Conservation (phyloP, 23 red algal species). For the Gracilaria gracilis region DNA sequence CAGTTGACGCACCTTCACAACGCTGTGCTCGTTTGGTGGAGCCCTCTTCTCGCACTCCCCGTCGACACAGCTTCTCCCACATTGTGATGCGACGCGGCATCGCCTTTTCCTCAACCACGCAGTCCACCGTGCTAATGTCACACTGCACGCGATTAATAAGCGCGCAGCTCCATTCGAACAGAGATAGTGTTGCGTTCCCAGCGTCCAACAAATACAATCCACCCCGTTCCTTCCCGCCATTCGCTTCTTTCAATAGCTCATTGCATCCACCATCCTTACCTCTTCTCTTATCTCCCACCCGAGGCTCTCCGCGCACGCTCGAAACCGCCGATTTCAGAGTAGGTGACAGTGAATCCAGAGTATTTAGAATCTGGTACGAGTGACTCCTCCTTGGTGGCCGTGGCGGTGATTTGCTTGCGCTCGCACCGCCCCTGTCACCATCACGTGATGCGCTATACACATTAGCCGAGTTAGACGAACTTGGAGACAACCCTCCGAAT, state of each 20-base stretch:
- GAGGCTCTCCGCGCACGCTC: neutral
- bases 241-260: neutral
- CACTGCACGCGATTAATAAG: conserved; percentile 42
- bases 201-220: conserved; percentile 5
- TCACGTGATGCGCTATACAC: neutral
- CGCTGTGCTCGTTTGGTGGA: neutral
- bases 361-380: conserved; percentile 72
- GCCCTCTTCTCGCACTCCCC: neutral
- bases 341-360: conserved; percentile 23
- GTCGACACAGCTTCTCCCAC: conserved; percentile 47
- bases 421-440: neutral
- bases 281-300: neutral
- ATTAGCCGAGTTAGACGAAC: neutral
- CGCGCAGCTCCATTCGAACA: conserved; percentile 67
- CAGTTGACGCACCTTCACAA: too few relatives aligned
- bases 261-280: neutral
- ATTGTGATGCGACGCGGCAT: conserved; percentile 42
- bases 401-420: conserved; percentile 27
- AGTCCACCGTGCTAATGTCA: neutral
- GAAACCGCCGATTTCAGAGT: neutral
- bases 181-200: conserved; percentile 45
- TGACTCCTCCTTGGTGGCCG: conserved; percentile 43
- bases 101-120: conserved; percentile 31
- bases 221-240: neutral
- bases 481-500: neutral